Conservation (phyloP, 177 flowering plant genomes). For the Vitis hybrid region DNA sequence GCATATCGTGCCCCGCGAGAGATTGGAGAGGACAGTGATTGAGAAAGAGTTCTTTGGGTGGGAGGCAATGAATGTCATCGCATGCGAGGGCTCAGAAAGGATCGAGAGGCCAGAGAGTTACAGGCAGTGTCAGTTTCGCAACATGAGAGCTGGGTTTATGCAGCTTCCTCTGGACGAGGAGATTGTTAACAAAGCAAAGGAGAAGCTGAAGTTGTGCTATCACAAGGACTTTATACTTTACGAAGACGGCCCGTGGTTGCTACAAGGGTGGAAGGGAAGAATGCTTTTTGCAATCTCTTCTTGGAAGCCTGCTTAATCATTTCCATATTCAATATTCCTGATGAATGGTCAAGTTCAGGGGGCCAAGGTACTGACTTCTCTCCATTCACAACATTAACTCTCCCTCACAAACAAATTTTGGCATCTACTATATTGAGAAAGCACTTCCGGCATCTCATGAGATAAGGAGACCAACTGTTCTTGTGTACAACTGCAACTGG, state of each 20-base stretch:
- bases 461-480: too few species aligned
- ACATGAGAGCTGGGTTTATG: conserved; percentile 45
- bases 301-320: conserved; percentile 42
- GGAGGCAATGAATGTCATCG: conserved; percentile 56
- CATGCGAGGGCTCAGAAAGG: conserved; percentile 62
- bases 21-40: conserved; percentile 43
- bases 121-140: conserved; percentile 62
- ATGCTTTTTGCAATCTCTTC: conserved; percentile 45
- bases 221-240: conserved; percentile 57
- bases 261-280: conserved; percentile 71
- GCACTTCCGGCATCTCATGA: too few species aligned
- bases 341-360: neutral
- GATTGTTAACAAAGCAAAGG: conserved; percentile 33
- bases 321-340: neutral
- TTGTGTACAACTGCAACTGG: too few species aligned
- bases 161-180: conserved; percentile 51
- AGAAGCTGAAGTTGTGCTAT: conserved; percentile 32
- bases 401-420: too few species aligned
- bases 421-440: too few species aligned
- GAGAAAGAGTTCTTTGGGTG: conserved; percentile 49
- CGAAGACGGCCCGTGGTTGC: conserved; percentile 57
- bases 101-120: conserved; percentile 63
- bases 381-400: too few species aligned
- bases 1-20: conserved; percentile 41
- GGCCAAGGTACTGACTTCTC: too few species aligned